Conservation (phyloP, 2,329 filamentous ascomycete genomes). For the Pyricularia grisea region DNA sequence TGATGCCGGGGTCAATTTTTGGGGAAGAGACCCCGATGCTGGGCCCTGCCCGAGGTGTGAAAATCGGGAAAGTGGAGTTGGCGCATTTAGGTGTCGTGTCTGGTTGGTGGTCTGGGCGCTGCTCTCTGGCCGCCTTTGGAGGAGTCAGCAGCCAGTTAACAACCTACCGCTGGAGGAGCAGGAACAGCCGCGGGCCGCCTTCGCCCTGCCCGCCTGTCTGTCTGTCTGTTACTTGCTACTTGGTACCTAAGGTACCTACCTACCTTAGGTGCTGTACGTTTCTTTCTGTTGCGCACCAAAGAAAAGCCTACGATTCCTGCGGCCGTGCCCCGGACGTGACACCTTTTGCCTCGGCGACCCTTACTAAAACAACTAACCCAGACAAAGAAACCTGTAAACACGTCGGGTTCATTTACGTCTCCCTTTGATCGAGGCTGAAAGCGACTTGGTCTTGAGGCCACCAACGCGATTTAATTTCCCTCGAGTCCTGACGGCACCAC, state of each 20-base stretch:
- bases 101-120: not conserved
- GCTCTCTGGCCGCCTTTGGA: not conserved
- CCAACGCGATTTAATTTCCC: not conserved
- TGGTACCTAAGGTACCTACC: no score
- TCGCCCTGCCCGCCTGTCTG: not conserved
- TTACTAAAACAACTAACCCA: not conserved
- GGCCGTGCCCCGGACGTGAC: not conserved
- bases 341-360: not conserved
- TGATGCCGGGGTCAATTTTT: constrained; percentile 13
- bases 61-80: not conserved
- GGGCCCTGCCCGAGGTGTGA: not conserved
- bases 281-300: not conserved
- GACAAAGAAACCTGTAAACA: not conserved
- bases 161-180: not conserved
- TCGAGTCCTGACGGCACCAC: not conserved
- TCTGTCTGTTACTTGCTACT: not conserved
- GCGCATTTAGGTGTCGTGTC: not conserved
- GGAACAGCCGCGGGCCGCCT: not conserved
- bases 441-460: not conserved
- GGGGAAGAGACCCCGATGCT: not conserved
- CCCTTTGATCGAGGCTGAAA: not conserved
- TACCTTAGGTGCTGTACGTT: no score
- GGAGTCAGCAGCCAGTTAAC: not conserved
- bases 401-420: not conserved
- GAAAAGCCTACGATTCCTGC: not conserved